Evolutionary conservation across 1,139 yeast genomes (phyloP).

Genomic region (Geotrichum phurueaensis): DNA sequence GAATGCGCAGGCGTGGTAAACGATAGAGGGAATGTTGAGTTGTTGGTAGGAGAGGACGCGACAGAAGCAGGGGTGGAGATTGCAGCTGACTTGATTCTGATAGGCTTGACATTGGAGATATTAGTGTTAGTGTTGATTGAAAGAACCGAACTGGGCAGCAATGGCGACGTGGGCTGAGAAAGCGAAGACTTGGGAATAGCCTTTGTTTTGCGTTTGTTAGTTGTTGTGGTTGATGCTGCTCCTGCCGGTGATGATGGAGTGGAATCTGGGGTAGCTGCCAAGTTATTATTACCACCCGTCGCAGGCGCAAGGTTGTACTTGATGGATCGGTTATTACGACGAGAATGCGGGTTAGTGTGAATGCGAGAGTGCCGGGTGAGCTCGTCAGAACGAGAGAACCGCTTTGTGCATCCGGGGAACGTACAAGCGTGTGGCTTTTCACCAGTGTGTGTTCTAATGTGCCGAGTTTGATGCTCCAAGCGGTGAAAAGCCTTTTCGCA

Average conservation of each 20-base stretch:
- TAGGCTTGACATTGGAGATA: not conserved
- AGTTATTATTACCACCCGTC: conserved; percentile 9
- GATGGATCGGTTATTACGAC: conserved; percentile 43
- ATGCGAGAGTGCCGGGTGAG: conserved; percentile 83
- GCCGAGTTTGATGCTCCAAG: conserved; percentile 90
- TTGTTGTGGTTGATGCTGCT: not conserved
- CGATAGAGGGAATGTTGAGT: not conserved
- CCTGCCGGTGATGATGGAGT: conserved; percentile 3
- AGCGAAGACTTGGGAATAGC: not conserved
- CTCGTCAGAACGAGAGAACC: conserved; percentile 84
- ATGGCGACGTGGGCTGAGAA: conserved; percentile 10
- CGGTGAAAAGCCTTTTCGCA: conserved; percentile 91
- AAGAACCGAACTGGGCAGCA: conserved; percentile 9
- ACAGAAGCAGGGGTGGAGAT: not conserved
- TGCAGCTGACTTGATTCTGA: not conserved
- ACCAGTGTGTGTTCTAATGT: conserved; percentile 91
- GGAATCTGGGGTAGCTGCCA: conserved; percentile 1
- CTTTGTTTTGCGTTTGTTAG: not conserved
- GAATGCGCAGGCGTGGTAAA: not conserved
- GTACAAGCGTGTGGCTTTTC: conserved; percentile 89
- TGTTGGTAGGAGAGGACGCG: conserved; percentile 14
- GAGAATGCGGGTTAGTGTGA: conserved; percentile 70
- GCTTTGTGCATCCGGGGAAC: conserved; percentile 79
- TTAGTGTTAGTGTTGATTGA: not conserved
- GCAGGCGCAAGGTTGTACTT: conserved; percentile 28